Evolutionary conservation across 164 flowering plant species (phyloP).

Genomic region (Magnolia kwangsiensis): DNA sequence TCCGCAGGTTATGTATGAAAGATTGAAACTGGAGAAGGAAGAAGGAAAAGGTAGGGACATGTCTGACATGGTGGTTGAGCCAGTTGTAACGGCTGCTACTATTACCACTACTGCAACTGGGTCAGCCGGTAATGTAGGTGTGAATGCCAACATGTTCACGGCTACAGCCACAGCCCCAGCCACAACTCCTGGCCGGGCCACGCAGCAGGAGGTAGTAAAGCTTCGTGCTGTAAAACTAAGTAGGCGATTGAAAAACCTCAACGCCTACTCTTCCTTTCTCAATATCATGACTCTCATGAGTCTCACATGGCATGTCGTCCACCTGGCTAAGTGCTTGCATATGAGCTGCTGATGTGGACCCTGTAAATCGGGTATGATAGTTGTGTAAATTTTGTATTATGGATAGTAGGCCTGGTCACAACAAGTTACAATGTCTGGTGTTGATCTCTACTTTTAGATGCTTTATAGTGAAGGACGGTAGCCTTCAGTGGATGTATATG

Average conservation of each 20-base stretch:
- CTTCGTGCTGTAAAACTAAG: constrained; percentile 15
- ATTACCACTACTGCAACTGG: background rate
- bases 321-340: constrained; percentile 30
- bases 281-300: constrained; percentile 53
- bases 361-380: background rate
- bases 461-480: too few relatives aligned
- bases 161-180: constrained; percentile 7
- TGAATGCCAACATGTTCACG: background rate
- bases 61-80: constrained; percentile 3
- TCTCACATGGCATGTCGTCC: constrained; percentile 60
- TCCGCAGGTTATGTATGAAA: constrained; percentile 72
- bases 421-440: too few relatives aligned
- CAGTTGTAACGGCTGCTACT: background rate
- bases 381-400: too few relatives aligned
- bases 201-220: constrained; percentile 6
- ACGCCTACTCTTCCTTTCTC: constrained; percentile 48
- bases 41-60: constrained; percentile 57
- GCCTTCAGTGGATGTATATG: too few relatives aligned
- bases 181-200: background rate
- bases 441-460: too few relatives aligned
- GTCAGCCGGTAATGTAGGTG: background rate
- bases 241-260: constrained; percentile 43
- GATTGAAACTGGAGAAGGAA: constrained; percentile 76
- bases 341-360: background rate
- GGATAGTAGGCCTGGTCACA: too few relatives aligned